A percentile compares a stretch with the other conserved stretches of the same genome.
Evolutionary conservation across 257 asterid genomes (phyloP).

Genomic region (Solanum clarkiae): DNA sequence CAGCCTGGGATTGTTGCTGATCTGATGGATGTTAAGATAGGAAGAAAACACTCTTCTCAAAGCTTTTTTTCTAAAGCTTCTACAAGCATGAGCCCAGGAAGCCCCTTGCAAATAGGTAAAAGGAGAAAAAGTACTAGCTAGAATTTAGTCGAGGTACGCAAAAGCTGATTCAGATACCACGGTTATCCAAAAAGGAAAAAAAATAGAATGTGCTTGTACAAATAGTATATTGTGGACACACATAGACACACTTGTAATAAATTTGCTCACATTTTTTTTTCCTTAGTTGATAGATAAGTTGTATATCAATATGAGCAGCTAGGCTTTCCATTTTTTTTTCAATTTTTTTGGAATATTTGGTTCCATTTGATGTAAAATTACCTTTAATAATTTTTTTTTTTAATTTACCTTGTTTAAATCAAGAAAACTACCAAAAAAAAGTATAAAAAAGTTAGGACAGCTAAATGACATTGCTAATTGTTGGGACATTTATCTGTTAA

Average conservation of each 20-base stretch:
- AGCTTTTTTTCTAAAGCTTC: slow-evolving; percentile 38
- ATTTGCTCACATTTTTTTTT: not conserved
- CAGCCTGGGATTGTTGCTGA: slow-evolving; percentile 61
- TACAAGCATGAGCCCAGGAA: slow-evolving; percentile 17
- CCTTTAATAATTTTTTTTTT: not conserved
- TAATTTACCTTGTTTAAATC: not conserved
- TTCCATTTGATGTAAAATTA: not conserved
- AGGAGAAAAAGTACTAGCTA: not conserved
- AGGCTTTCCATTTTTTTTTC: not conserved
- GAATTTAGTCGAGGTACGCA: not conserved
- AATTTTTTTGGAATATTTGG: not conserved
- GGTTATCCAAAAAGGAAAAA: not conserved
- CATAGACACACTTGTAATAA: not conserved
- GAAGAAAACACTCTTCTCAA: slow-evolving; percentile 20
- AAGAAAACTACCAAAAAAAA: not conserved
- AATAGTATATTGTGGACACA: not conserved
- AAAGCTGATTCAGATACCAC: not conserved
- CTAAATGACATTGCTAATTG: not conserved
- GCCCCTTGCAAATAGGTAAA: slow-evolving; percentile 1
- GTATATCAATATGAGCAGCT: not conserved
- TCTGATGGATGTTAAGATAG: slow-evolving; percentile 48
- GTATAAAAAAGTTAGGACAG: not conserved
- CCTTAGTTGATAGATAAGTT: not conserved
- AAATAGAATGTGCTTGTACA: not conserved
- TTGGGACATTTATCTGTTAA: not conserved